These are phyloP conservation scores for Elymus sibiricus DNA, from an alignment of 176 grass and related monocot genomes.

Conservation along the genomic window DNA sequence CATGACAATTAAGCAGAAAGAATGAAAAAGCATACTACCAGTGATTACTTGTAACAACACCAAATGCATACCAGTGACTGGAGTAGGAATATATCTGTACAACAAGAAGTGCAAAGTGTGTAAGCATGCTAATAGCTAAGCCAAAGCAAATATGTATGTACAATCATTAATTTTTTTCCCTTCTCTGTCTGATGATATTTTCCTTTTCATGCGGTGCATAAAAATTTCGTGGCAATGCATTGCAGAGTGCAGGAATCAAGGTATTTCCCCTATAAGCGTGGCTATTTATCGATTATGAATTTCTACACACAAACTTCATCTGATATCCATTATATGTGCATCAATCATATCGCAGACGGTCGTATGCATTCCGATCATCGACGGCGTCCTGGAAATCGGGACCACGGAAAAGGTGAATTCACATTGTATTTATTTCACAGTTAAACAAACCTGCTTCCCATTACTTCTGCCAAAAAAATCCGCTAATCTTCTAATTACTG, in stretches of 20 bases:
- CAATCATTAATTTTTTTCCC: not conserved
- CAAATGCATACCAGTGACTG: not conserved
- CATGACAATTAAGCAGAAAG: not conserved
- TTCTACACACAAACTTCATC: not conserved
- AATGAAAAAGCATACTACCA: not conserved
- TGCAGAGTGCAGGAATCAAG: conserved; percentile 83
- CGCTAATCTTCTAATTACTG: not conserved
- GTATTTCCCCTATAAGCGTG: conserved; percentile 27
- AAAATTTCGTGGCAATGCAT: conserved; percentile 8
- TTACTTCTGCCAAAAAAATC: not conserved
- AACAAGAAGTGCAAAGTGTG: no score
- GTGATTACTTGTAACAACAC: not conserved
- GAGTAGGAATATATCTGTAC: not conserved
- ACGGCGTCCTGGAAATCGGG: conserved; percentile 82
- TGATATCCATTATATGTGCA: not conserved
- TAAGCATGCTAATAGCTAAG: not conserved
- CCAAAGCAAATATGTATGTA: not conserved
- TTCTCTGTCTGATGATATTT: not conserved
- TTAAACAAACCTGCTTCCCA: not conserved
- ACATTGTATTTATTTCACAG: not conserved
- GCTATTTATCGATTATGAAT: not conserved
- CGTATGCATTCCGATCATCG: conserved; percentile 60
- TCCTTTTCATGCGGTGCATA: conserved; percentile 4
- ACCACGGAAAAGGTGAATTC: conserved; percentile 54
- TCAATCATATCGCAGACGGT: conserved; percentile 52